Evolutionary conservation across 257 asterid species (phyloP), one percentile per base, ranked within the genome.

Genomic region (Solanum megistacrolobum): DNA sequence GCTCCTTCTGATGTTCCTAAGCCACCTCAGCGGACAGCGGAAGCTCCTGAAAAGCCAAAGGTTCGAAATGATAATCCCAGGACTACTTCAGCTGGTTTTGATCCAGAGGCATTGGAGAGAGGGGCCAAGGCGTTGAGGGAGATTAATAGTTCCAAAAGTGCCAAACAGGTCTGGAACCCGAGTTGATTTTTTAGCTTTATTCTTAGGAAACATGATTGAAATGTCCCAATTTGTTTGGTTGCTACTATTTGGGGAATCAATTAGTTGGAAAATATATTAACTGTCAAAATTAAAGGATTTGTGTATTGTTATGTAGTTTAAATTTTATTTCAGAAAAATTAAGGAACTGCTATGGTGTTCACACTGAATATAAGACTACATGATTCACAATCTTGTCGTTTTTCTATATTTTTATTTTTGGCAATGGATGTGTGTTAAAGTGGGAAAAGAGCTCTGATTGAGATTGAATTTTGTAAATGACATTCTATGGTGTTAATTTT

Each of bases 41-140:
- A 83, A 18, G 88, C 90, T 41, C 89, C 91, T 25, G 89, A 87
- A 20, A 91, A 89, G 91, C 71, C 86, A 3, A 92, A 90, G 84
- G 90, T 90, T 89, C 96, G 98, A 46, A 96, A 96, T 88, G 92
- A 93, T 84, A 92, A 93, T 32, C 98, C 98, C 6, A 91, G 98
- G 91, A 95, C 98, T 10, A 90, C 99, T 18, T 89, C 98, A 1
- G 93, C 98, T 79, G 98, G 98, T 55, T 95, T 96, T 89, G 99
- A 96, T 89, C 97, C 99, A 0, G 96, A 89, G 92, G 94, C 99
- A 6, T 83, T 97, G 94, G 98, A 94, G 91, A 93, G 95, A 87
- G 98, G 98, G 60, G 95, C 88, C 35, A 86, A 89, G 89, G 92
- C 94, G 21, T 89, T 96, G 92, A 85, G 74, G 36, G 92, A 91